Evolutionary conservation across 2,329 filamentous ascomycete genomes (phyloP).

Genomic region (Xylogone sp.): DNA sequence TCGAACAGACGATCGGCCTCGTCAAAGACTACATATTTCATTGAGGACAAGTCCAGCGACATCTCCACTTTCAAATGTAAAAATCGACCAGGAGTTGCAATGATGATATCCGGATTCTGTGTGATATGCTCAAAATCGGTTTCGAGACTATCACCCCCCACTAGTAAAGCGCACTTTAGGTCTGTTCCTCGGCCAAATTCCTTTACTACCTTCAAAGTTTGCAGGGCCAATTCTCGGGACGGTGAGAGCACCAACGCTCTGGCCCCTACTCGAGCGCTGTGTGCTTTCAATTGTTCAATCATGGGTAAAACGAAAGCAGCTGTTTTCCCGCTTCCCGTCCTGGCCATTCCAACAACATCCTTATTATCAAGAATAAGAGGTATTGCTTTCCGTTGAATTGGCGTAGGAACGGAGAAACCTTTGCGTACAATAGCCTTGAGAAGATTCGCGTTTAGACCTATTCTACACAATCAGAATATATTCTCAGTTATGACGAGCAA

Average conservation of each 20-base stretch:
- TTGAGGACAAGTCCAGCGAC: slow-evolving; percentile 83
- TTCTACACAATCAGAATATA: slow-evolving; percentile 7
- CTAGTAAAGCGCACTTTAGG: slow-evolving; percentile 81
- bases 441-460: slow-evolving; percentile 73
- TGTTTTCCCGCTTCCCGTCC: slow-evolving; percentile 98
- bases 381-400: slow-evolving; percentile 95
- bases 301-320: slow-evolving; percentile 97
- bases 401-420: slow-evolving; percentile 93
- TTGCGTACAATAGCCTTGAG: slow-evolving; percentile 90
- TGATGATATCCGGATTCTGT: slow-evolving; percentile 93
- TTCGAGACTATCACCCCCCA: slow-evolving; percentile 92
- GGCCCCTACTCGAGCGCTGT: slow-evolving; percentile 82
- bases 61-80: slow-evolving; percentile 97
- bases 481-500: background rate
- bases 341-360: slow-evolving; percentile 98
- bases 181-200: slow-evolving; percentile 89
- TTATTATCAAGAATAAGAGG: slow-evolving; percentile 84
- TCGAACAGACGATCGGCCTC: slow-evolving; percentile 97
- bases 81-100: slow-evolving; percentile 94
- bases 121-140: slow-evolving; percentile 94
- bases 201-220: slow-evolving; percentile 95
- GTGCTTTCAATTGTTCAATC: slow-evolving; percentile 88
- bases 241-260: slow-evolving; percentile 87
- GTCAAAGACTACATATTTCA: slow-evolving; percentile 94
- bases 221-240: slow-evolving; percentile 88